Evolutionary conservation across 352 stramenopile genomes (phyloP), one percentile per base, ranked within the genome.

Genomic region (Globisporangium cylindrosporum): DNA sequence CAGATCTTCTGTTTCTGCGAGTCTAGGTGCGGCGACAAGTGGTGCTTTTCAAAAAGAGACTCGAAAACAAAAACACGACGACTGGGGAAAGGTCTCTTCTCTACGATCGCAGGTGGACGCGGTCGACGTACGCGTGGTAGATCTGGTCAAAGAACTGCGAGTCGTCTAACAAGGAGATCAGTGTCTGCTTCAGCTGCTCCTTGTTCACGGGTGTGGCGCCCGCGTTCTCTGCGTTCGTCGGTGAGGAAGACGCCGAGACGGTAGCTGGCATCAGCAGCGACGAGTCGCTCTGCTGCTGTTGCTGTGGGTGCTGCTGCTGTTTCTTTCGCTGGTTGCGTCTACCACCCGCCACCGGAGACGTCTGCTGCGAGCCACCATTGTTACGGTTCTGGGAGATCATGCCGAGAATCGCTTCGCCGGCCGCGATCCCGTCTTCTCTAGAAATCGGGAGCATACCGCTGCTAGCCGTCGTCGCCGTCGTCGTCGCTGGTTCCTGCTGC

Each of bases 131-230:
- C 66, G 86, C 86, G 70, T 92, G 83, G 76, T 95, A 94, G 68
- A 95, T 92, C 78, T 94, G 86, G 68, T 95, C 84, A 66, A 95
- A 91, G 76, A 95, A 95, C 73, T 88, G 77, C 59, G 82, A 69
- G 71, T 95, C 88, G 64, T 95, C 86, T 64, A 95, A 69, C 67
- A 93, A 73, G 51, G 76, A 68, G 63, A 95, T 87, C 48, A 95
- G 76, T 64, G 88, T 89, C 73, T 94, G 83, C 76, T 95, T 95
- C 34, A 95, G 78, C 75, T 94, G 81, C 69, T 93, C 84, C 77
- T 95, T 95, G 80, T 71, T 92, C 55, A 94, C 82, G 57, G 41
- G 68, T n/a, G 71, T 69, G 1, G 61, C 18, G 43, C 43, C 62
- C 27, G 59, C 36, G 25, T 62, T 36, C 38, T 74, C 32, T 2